Percentiles rank a stretch among this genome's conserved stretches.
These are phyloP conservation scores for Closterium sp. DNA, from an alignment of 139 green algal species.

Conservation along the genomic window DNA sequence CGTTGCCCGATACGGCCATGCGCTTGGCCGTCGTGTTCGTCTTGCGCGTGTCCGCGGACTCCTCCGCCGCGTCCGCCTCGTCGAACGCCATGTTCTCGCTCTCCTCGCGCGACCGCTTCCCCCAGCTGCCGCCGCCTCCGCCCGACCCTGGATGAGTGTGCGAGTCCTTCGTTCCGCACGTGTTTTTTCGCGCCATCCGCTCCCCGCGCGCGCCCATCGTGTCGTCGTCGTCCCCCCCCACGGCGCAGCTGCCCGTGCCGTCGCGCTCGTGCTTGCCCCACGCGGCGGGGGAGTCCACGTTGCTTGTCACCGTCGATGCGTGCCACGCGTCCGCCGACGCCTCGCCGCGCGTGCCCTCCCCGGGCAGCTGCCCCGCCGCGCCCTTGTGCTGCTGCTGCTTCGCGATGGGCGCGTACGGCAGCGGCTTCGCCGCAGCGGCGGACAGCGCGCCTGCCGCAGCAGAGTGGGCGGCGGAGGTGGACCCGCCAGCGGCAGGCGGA, in stretches of 20 bases:
- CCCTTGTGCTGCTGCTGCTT: neutral
- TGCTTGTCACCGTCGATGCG: neutral
- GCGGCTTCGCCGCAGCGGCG: neutral
- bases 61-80: neutral
- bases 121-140: neutral
- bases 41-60: constrained; percentile 10
- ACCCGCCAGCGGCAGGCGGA: neutral
- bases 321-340: neutral
- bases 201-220: neutral
- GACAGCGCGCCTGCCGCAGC: neutral
- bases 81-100: neutral
- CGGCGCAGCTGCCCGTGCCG: constrained; percentile 4
- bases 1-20: neutral
- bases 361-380: no score
- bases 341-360: neutral
- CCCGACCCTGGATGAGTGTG: neutral
- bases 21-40: neutral
- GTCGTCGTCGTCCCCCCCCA: neutral
- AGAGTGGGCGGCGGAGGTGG: neutral
- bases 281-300: neutral
- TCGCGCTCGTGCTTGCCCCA: constrained; percentile 3
- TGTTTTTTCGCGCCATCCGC: neutral
- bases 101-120: neutral
- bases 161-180: neutral
- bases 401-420: neutral